Percentiles rank a stretch among this genome's conserved stretches.
Evolutionary conservation across 1,284 basidiomycete species (phyloP).

Genomic region (Grifola frondosa): DNA sequence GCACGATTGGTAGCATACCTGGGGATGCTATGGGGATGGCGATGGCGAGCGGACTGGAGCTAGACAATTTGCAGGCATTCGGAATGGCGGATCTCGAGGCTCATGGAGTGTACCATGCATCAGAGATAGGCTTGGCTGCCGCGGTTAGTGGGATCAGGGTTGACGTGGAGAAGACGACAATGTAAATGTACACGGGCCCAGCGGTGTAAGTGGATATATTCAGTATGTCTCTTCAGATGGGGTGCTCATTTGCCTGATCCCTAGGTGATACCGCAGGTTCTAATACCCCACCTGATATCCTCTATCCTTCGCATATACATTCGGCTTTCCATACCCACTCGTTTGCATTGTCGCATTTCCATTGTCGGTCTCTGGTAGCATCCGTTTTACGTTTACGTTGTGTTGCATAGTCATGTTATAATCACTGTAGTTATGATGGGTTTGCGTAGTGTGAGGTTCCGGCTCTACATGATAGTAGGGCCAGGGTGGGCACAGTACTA

Average conservation of each 20-base stretch:
- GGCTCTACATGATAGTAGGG: no score
- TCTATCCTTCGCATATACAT: constrained; percentile 12
- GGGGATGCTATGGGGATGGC: constrained; percentile 26
- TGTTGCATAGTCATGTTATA: constrained; percentile 18
- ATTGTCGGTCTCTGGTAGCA: constrained; percentile 1
- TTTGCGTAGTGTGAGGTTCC: no score
- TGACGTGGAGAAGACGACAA: constrained; percentile 64
- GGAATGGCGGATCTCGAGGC: constrained; percentile 35
- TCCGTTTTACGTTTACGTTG: constrained; percentile 7
- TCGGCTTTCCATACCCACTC: constrained; percentile 10
- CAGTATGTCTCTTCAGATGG: background rate
- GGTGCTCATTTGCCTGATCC: background rate
- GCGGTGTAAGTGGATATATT: constrained; percentile 9
- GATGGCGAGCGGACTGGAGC: constrained; percentile 41
- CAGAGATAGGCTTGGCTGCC: constrained; percentile 37
- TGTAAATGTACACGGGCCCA: no score
- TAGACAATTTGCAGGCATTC: constrained; percentile 56
- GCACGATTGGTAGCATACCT: constrained; percentile 63
- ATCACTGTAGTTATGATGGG: background rate
- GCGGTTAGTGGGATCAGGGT: constrained; percentile 55
- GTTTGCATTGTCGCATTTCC: constrained; percentile 2
- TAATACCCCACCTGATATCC: constrained; percentile 6
- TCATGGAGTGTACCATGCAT: constrained; percentile 32
- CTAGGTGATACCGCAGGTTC: constrained; percentile 5
- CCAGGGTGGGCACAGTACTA: no score